Percentiles rank a stretch among this genome's conserved stretches.
These are phyloP conservation scores for Fusarium sp. DNA, from an alignment of 2,329 filamentous ascomycete species.

Conservation along the genomic window DNA sequence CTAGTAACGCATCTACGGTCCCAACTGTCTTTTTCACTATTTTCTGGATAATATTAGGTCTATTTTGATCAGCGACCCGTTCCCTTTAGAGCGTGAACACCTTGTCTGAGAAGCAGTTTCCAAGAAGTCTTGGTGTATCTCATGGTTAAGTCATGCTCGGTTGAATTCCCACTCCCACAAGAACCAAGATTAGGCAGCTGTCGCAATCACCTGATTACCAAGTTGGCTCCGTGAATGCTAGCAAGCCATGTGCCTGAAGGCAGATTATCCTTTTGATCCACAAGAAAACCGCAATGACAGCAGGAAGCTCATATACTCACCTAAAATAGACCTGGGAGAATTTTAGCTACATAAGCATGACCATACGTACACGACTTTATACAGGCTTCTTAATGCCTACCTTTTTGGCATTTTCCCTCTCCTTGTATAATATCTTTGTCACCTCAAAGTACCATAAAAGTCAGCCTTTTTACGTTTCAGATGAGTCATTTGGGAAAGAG, in stretches of 20 bases:
- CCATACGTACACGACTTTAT: too few species aligned
- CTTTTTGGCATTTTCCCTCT: too few species aligned
- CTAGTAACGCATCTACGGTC: slow-evolving; percentile 2
- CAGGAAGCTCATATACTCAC: too few species aligned
- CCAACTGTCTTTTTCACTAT: slow-evolving; percentile 1
- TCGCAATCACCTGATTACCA: slow-evolving; percentile 23
- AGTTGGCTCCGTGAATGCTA: slow-evolving; percentile 3
- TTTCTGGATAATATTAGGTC: slow-evolving; percentile 16
- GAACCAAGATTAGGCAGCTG: slow-evolving; percentile 15
- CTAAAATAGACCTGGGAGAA: too few species aligned
- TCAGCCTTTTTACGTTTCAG: too few species aligned
- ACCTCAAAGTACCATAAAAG: too few species aligned
- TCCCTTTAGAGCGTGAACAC: background rate
- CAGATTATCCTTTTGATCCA: too few species aligned
- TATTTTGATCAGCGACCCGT: slow-evolving; percentile 11
- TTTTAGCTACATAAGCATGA: too few species aligned
- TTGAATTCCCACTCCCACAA: slow-evolving; percentile 1
- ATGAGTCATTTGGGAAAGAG: too few species aligned
- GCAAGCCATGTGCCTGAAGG: slow-evolving; percentile 21
- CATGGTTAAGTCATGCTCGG: slow-evolving; percentile 5
- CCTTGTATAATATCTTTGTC: too few species aligned
- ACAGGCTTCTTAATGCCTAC: too few species aligned
- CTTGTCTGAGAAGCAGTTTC: background rate
- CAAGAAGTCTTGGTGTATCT: background rate
- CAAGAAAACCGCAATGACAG: too few species aligned